phyloP scores from a whole-genome alignment of 208 protist species.

The Porcisia deanei region DNA sequence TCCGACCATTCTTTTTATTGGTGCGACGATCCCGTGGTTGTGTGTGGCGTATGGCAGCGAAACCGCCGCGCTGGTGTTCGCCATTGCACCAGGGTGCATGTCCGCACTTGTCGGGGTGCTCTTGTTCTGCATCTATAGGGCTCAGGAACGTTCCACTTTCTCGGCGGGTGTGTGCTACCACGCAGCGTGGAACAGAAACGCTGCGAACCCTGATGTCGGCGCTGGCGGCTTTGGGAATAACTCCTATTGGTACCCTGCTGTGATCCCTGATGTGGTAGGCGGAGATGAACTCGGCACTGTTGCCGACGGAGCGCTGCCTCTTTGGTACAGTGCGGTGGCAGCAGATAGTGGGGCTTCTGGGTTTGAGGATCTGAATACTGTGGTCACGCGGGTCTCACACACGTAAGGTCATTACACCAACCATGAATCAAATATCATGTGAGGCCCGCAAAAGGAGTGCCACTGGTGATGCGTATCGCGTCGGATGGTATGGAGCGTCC shows the following conservation, averaged over 20 bases:
- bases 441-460: neutral
- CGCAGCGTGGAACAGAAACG: neutral
- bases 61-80: constrained; percentile 37
- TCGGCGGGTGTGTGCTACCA: neutral
- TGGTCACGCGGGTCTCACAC: neutral
- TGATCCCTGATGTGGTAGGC: neutral
- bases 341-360: neutral
- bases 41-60: constrained; percentile 42
- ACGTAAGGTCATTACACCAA: neutral
- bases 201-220: neutral
- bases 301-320: constrained; percentile 5
- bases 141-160: neutral
- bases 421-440: neutral
- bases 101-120: constrained; percentile 36
- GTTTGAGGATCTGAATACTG: neutral
- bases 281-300: neutral
- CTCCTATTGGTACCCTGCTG: neutral
- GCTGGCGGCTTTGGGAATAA: neutral
- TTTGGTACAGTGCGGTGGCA: neutral
- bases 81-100: constrained; percentile 44
- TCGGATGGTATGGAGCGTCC: neutral
- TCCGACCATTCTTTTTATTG: constrained; percentile 51
- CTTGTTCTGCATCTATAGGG: constrained; percentile 28
- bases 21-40: constrained; percentile 50
- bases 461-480: neutral